phyloP scores from a whole-genome alignment of 495 filamentous ascomycete genomes.

The Penicillium antarcticum region DNA sequence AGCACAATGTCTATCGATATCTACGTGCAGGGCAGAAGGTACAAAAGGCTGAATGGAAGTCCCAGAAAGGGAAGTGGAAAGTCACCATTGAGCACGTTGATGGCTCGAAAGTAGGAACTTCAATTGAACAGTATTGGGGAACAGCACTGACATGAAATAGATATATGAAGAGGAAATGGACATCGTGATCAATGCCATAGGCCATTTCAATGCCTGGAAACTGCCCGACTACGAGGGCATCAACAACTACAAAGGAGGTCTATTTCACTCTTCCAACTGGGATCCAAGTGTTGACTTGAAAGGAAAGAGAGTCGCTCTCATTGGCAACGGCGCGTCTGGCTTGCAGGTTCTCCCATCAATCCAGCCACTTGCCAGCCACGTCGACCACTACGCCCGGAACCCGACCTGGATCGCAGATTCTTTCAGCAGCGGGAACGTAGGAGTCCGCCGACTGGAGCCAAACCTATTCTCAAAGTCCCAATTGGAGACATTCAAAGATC shows the following conservation, averaged over 20 bases:
- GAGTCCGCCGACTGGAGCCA: constrained; percentile 39
- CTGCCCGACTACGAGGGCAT: constrained; percentile 52
- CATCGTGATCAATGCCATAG: constrained; percentile 58
- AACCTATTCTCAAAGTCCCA: constrained; percentile 51
- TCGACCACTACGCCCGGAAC: constrained; percentile 63
- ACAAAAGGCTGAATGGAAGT: constrained; percentile 52
- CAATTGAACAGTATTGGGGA: not conserved
- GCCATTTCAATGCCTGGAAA: constrained; percentile 54
- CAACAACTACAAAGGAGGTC: constrained; percentile 40
- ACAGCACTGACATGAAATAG: constrained; percentile 18
- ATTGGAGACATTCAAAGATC: constrained; percentile 45
- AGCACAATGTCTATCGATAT: constrained; percentile 59
- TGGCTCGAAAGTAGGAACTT: constrained; percentile 24
- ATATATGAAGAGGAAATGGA: constrained; percentile 53
- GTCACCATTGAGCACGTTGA: constrained; percentile 38
- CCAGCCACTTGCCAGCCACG: constrained; percentile 55
- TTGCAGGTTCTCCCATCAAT: constrained; percentile 54
- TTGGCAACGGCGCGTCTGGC: constrained; percentile 58
- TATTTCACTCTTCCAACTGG: constrained; percentile 57
- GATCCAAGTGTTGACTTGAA: constrained; percentile 43
- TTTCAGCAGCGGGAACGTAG: constrained; percentile 31
- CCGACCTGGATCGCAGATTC: constrained; percentile 68
- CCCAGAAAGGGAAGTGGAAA: constrained; percentile 48
- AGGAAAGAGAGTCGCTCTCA: constrained; percentile 57
- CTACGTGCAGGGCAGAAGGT: constrained; percentile 49